Conservation (phyloP, 306 rosid genomes). For the Castanospermum australe region DNA sequence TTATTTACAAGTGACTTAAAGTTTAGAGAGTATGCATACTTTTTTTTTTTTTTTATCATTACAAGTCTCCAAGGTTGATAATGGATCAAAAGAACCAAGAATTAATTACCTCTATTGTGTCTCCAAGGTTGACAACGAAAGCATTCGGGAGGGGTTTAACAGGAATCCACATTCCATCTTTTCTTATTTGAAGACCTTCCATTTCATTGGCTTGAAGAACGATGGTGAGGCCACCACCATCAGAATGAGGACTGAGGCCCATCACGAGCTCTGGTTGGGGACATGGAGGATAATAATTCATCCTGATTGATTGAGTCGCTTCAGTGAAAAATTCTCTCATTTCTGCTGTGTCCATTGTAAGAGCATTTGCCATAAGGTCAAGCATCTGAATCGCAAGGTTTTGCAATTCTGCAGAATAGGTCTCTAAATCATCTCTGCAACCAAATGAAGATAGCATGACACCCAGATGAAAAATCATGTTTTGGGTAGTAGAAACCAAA, state of each 20-base stretch:
- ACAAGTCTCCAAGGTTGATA: too few species aligned
- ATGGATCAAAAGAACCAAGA: too few species aligned
- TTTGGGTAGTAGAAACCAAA: neutral
- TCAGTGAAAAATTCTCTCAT: neutral
- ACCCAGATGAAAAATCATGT: neutral
- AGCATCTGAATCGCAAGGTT: neutral
- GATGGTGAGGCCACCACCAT: constrained; percentile 17
- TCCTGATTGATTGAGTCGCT: neutral
- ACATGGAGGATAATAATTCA: constrained; percentile 35
- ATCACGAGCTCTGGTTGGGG: constrained; percentile 29
- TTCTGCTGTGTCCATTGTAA: neutral
- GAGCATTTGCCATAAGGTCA: neutral
- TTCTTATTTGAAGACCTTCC: constrained; percentile 29
- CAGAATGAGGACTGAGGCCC: constrained; percentile 31
- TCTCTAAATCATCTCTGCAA: constrained; percentile 9
- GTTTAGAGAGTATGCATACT: too few species aligned
- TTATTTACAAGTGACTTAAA: too few species aligned
- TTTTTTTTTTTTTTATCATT: too few species aligned
- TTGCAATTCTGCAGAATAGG: neutral
- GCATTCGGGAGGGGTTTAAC: constrained; percentile 40
- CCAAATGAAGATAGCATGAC: neutral
- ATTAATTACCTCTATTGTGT: constrained; percentile 32
- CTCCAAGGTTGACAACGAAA: constrained; percentile 36
- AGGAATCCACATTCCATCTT: constrained; percentile 38
- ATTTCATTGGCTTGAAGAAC: constrained; percentile 23